Base-by-base conservation (phyloP, 352 stramenopile species). In the Paralagenidium karlingii region DNA sequence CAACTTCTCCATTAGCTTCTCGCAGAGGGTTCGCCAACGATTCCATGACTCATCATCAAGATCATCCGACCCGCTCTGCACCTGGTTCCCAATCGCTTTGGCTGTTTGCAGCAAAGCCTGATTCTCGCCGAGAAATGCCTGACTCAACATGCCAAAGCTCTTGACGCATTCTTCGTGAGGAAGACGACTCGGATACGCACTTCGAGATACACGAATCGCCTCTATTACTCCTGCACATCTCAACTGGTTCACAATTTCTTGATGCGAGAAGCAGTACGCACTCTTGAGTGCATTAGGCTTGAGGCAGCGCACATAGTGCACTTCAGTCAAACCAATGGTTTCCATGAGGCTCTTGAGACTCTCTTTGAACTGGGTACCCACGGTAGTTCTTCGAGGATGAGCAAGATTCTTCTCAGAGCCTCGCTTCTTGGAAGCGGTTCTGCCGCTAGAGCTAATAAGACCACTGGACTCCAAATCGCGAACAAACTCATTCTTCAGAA, bases 301-400 rank as follows among this genome's bases (percentile, higher is more conserved):
- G 25, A 92, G 34, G 49, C 79, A 92, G 6, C 79, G 77, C 24
- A 92, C 78, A 21, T 92, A 92, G 39, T 92, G 78, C 0, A 90
- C 76, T 28, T 89, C 75, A 0, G 79, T 92, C 7, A 82, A 60
- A 11, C 76, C 58, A 38, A 92, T 92, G 43, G 87, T 92, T 32
- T 86, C 76, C 77, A 92, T 92, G 7, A 92, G 43, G 24, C 86
- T 53, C 4, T 65, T 68, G 15, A 92, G 34, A 55, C 70, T 86
- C 41, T 88, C 70, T 44, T 90, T 89, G 36, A 92, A 92, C 40
- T 92, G 79, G 3, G 70, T 86, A 3, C 74, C 77, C 25, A 91
- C 77, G 0, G 77, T 92, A 5, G 73, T 79, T 18, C 73, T 67
- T 15, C 69, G 64, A 4, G 73, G 69, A 20, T 80, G 64, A 0